Conservation (phyloP, 805 yeast genomes). For the Schizosaccharomyces pombe region DNA sequence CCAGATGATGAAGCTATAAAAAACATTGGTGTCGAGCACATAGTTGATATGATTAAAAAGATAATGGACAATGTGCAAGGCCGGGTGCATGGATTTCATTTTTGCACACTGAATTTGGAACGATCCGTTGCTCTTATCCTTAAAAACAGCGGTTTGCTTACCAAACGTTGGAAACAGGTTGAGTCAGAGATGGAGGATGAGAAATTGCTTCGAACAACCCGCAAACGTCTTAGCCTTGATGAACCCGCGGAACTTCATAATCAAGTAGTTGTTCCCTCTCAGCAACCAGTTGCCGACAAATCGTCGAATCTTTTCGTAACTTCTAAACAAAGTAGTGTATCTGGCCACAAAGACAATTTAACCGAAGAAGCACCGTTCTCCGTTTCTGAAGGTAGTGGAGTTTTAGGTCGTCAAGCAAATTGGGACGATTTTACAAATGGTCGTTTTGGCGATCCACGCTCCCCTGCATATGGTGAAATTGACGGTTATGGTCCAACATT, state of each 20-base stretch:
- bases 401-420: slow-evolving; percentile 36
- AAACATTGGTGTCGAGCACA: slow-evolving; percentile 52
- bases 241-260: neutral
- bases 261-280: neutral
- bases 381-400: slow-evolving; percentile 65
- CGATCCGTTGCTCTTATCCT: slow-evolving; percentile 74
- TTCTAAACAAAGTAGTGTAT: neutral
- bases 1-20: slow-evolving; percentile 65
- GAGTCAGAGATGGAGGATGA: slow-evolving; percentile 17
- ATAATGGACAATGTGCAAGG: slow-evolving; percentile 31
- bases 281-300: neutral
- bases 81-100: slow-evolving; percentile 63
- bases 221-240: neutral
- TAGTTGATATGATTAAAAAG: slow-evolving; percentile 37
- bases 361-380: slow-evolving; percentile 21
- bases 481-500: slow-evolving; percentile 91
- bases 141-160: slow-evolving; percentile 31
- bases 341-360: neutral
- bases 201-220: slow-evolving; percentile 10
- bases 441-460: slow-evolving; percentile 92
- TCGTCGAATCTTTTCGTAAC: neutral
- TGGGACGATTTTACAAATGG: slow-evolving; percentile 99
- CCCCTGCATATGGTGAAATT: slow-evolving; percentile 95
- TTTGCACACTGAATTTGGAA: slow-evolving; percentile 79
- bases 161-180: neutral